Evolutionary conservation across 805 yeast species (phyloP).

Genomic region (Sugiyamaella smithiae): DNA sequence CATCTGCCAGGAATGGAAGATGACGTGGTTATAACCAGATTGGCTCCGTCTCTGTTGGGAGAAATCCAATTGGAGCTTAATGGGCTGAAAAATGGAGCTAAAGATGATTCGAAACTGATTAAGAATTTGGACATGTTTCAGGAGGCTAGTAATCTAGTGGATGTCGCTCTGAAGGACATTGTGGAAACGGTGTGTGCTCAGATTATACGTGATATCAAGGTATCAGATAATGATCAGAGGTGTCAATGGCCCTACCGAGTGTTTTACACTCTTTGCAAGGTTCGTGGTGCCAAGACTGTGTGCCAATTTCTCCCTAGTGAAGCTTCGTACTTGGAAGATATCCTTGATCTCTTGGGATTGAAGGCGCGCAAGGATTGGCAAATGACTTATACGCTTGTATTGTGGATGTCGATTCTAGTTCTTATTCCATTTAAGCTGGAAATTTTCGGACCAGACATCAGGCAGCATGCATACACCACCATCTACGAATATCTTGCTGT

Average conservation of each 20-base stretch:
- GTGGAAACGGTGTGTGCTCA: slow-evolving; percentile 9
- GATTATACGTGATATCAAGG: not conserved
- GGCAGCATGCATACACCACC: slow-evolving; percentile 38
- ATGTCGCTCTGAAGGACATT: slow-evolving; percentile 17
- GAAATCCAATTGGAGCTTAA: slow-evolving; percentile 3
- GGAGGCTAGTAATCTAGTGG: slow-evolving; percentile 28
- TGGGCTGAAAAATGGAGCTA: not conserved
- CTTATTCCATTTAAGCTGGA: slow-evolving; percentile 71
- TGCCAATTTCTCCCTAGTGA: slow-evolving; percentile 61
- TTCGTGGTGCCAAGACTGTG: slow-evolving; percentile 62
- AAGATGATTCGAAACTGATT: slow-evolving; percentile 6
- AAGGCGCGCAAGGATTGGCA: slow-evolving; percentile 40
- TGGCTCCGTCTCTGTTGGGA: slow-evolving; percentile 20
- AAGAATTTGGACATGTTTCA: slow-evolving; percentile 26
- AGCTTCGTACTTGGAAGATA: slow-evolving; percentile 45
- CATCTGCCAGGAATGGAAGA: too few species aligned
- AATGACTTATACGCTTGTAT: slow-evolving; percentile 47
- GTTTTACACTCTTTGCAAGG: slow-evolving; percentile 60
- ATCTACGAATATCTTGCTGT: slow-evolving; percentile 37
- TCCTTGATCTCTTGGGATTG: slow-evolving; percentile 32
- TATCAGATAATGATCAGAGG: not conserved
- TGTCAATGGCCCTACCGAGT: slow-evolving; percentile 32
- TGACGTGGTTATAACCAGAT: slow-evolving; percentile 23
- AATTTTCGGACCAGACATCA: slow-evolving; percentile 34
- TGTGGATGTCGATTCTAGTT: slow-evolving; percentile 71